Conservation (phyloP, 2,329 filamentous ascomycete genomes). For the Dendryphion nanum region DNA sequence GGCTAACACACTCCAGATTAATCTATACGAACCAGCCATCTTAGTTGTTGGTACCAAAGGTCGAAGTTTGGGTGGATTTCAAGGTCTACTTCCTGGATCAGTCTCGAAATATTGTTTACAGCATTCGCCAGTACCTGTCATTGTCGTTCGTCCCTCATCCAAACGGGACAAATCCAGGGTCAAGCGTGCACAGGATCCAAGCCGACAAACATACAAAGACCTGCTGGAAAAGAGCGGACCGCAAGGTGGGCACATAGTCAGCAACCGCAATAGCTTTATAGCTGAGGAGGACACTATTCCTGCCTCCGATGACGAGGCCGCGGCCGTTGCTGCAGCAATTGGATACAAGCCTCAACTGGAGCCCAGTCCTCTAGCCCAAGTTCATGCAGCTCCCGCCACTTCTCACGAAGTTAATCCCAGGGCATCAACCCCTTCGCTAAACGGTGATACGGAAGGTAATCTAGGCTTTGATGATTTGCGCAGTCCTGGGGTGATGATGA, state of each 20-base stretch:
- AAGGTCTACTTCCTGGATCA: slow-evolving; percentile 81
- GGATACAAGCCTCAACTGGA: slow-evolving; percentile 39
- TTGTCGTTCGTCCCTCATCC: slow-evolving; percentile 83
- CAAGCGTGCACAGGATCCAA: slow-evolving; percentile 76
- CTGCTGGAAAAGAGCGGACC: slow-evolving; percentile 67
- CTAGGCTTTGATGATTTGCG: slow-evolving; percentile 22
- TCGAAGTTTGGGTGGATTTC: slow-evolving; percentile 78
- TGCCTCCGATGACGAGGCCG: slow-evolving; percentile 47
- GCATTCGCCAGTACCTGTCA: slow-evolving; percentile 88
- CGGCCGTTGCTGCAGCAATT: slow-evolving; percentile 50
- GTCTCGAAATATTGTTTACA: slow-evolving; percentile 95
- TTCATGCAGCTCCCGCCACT: slow-evolving; percentile 20
- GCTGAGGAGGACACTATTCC: slow-evolving; percentile 33
- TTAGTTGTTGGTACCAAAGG: slow-evolving; percentile 87
- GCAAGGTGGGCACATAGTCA: slow-evolving; percentile 49
- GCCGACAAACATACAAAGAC: slow-evolving; percentile 71
- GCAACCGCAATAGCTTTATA: slow-evolving; percentile 46
- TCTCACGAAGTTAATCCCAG: slow-evolving; percentile 10
- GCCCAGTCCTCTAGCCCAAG: slow-evolving; percentile 26
- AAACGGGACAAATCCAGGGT: slow-evolving; percentile 88
- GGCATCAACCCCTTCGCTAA: slow-evolving; percentile 4
- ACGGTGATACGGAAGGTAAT: slow-evolving; percentile 11
- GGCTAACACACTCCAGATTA: slow-evolving; percentile 59
- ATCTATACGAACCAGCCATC: slow-evolving; percentile 87
- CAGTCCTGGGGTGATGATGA: slow-evolving; percentile 38